A percentile compares a stretch with the other conserved stretches of the same genome.
Evolutionary conservation across 1,284 basidiomycete species (phyloP).

Genomic region (Leccinum angustisporum): DNA sequence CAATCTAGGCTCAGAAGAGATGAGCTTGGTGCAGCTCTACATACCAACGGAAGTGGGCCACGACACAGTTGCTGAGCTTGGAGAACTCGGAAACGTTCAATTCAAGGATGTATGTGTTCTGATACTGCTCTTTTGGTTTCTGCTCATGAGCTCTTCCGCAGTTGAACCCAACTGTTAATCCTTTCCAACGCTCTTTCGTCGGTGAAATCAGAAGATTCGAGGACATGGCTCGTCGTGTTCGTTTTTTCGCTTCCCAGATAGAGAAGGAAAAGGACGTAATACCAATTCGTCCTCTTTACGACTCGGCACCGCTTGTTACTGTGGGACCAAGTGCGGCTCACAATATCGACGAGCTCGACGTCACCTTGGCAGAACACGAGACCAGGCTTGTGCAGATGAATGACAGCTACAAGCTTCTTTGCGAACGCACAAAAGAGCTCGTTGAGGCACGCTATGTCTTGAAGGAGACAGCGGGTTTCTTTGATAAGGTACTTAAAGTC

Average conservation of each 20-base stretch:
- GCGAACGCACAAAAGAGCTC: constrained; percentile 84
- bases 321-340: constrained; percentile 90
- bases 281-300: constrained; percentile 78
- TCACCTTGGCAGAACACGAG: constrained; percentile 88
- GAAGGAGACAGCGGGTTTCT: constrained; percentile 95
- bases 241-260: constrained; percentile 89
- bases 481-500: constrained; percentile 67
- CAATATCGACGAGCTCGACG: constrained; percentile 91
- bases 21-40: constrained; percentile 98
- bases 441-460: constrained; percentile 93
- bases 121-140: neutral
- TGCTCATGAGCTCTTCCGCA: constrained; percentile 35
- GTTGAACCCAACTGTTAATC: constrained; percentile 94
- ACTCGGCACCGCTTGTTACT: constrained; percentile 80
- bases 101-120: constrained; percentile 86
- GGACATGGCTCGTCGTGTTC: constrained; percentile 93
- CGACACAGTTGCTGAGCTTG: constrained; percentile 93
- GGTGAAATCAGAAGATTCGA: constrained; percentile 93
- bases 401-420: constrained; percentile 86
- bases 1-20: constrained; percentile 82
- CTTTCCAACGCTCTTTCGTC: constrained; percentile 98
- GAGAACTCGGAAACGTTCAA: constrained; percentile 93
- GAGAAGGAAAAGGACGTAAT: constrained; percentile 81
- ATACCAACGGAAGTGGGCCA: constrained; percentile 98
- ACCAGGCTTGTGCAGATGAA: constrained; percentile 90